phyloP scores from a whole-genome alignment of 306 rosid species.

The Trifolium repens region DNA sequence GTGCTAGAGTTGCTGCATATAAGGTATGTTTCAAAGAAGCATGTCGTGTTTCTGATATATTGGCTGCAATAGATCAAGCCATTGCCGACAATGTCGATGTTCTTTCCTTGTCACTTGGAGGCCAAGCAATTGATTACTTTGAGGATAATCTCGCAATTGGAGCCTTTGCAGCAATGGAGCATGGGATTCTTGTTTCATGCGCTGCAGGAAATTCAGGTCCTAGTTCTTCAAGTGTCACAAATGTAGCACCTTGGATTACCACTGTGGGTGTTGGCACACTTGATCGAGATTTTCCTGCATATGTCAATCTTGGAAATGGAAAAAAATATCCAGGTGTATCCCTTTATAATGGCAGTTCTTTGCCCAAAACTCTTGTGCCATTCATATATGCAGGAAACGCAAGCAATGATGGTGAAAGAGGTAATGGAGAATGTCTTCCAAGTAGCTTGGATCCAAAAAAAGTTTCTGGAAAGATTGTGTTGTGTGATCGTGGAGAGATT shows the following conservation, averaged over 20 bases:
- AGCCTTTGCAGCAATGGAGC: constrained; percentile 79
- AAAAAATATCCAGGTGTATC: constrained; percentile 68
- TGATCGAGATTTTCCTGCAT: constrained; percentile 84
- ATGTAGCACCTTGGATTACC: constrained; percentile 90
- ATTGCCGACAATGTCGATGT: constrained; percentile 71
- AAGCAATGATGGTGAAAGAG: constrained; percentile 21
- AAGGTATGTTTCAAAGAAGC: constrained; percentile 72
- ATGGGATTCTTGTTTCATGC: constrained; percentile 71
- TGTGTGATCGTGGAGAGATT: constrained; percentile 68
- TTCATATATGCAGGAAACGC: constrained; percentile 66
- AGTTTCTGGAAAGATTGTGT: constrained; percentile 71
- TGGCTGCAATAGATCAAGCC: constrained; percentile 77
- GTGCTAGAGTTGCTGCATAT: constrained; percentile 72
- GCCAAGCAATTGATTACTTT: constrained; percentile 51
- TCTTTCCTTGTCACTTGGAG: constrained; percentile 78
- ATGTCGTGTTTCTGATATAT: constrained; percentile 64
- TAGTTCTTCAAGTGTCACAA: constrained; percentile 40
- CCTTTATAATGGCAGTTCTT: constrained; percentile 46
- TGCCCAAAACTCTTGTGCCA: constrained; percentile 42
- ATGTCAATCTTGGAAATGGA: constrained; percentile 68
- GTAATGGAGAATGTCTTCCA: constrained; percentile 51
- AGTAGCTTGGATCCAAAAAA: constrained; percentile 58
- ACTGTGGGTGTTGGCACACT: constrained; percentile 92
- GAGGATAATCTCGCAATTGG: constrained; percentile 67
- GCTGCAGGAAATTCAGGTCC: constrained; percentile 88